Evolutionary conservation across 2,329 filamentous ascomycete species (phyloP).

Genomic region (Colletotrichum sp.): DNA sequence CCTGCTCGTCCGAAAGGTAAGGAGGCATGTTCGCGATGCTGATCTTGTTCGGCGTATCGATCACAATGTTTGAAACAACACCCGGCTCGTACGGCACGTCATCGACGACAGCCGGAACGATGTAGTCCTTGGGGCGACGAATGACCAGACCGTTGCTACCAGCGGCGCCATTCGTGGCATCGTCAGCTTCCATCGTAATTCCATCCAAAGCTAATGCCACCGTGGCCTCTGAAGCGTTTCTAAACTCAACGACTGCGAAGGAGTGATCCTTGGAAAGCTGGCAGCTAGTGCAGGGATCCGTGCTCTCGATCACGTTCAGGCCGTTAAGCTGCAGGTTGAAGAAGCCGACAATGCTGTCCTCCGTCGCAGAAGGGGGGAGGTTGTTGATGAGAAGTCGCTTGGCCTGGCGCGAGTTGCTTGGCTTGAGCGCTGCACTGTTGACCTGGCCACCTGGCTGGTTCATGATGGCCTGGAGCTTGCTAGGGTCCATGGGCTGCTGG

Average conservation of each 20-base stretch:
- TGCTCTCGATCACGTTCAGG: conserved; percentile 85
- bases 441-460: conserved; percentile 78
- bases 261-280: conserved; percentile 79
- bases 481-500: conserved; percentile 94
- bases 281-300: conserved; percentile 83
- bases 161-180: conserved; percentile 58
- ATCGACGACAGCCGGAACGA: conserved; percentile 81
- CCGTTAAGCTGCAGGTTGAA: conserved; percentile 98
- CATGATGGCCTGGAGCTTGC: conserved; percentile 93
- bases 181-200: conserved; percentile 81
- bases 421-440: conserved; percentile 82
- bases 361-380: conserved; percentile 72
- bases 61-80: conserved; percentile 78
- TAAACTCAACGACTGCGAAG: conserved; percentile 92
- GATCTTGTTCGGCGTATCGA: conserved; percentile 95
- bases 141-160: conserved; percentile 70
- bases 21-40: conserved; percentile 87
- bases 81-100: conserved; percentile 77
- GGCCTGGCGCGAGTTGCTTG: conserved; percentile 90
- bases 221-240: conserved; percentile 84
- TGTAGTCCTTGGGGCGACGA: conserved; percentile 93
- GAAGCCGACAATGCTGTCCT: conserved; percentile 79
- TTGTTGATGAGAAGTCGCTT: conserved; percentile 92
- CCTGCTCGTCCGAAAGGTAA: conserved; percentile 89
- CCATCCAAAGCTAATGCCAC: conserved; percentile 90